phyloP scores from a whole-genome alignment of 2,329 filamentous ascomycete genomes.

The Albophoma yamanashiensis region DNA sequence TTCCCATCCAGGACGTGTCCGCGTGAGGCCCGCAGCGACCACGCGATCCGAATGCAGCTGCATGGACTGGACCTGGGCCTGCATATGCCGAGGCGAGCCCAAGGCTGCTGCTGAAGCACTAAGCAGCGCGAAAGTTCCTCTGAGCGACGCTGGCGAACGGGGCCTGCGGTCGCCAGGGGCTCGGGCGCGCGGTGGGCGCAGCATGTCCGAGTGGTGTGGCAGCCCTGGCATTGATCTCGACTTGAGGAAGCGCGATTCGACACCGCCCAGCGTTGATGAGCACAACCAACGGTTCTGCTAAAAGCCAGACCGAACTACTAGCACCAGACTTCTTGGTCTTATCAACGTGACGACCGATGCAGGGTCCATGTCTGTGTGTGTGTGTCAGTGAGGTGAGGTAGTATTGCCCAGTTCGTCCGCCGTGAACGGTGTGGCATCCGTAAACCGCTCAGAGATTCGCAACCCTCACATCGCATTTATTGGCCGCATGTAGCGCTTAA shows the following conservation, averaged over 20 bases:
- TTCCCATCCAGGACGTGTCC: not conserved
- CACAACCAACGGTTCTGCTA: not conserved
- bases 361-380: not conserved
- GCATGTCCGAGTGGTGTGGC: not conserved
- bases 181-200: not conserved
- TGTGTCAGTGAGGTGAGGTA: not conserved
- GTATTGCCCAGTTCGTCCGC: not conserved
- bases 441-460: not conserved
- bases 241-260: not conserved
- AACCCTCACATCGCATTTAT: not conserved
- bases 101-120: not conserved
- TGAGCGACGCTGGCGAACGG: not conserved
- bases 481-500: not conserved
- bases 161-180: not conserved
- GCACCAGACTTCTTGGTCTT: not conserved
- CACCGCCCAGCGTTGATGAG: not conserved
- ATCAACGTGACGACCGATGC: not conserved
- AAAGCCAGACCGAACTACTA: not conserved
- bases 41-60: not conserved
- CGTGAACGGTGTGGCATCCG: not conserved
- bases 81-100: not conserved
- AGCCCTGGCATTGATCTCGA: not conserved
- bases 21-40: not conserved
- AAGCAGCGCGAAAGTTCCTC: not conserved
- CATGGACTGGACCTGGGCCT: not conserved